phyloP scores from a whole-genome alignment of 768 basidiomycete genomes.

The Agaricus bisporus region DNA sequence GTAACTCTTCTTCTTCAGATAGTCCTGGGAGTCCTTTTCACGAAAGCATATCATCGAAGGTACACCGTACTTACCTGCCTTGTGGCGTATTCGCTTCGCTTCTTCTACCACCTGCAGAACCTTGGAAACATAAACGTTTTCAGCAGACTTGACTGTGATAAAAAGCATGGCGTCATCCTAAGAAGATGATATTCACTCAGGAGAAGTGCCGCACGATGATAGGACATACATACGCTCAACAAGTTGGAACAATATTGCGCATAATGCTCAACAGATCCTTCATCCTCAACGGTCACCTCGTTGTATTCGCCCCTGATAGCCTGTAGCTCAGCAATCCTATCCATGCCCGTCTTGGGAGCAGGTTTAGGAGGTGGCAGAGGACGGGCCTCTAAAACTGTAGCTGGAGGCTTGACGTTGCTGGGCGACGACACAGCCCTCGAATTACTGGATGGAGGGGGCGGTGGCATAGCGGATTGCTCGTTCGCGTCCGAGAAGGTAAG shows the following conservation, averaged over 20 bases:
- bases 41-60: background rate
- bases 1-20: conserved; percentile 52
- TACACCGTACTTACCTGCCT: conserved; percentile 44
- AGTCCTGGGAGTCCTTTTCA: conserved; percentile 23
- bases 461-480: conserved; percentile 40
- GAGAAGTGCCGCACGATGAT: background rate
- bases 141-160: conserved; percentile 62
- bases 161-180: conserved; percentile 82
- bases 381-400: conserved; percentile 19
- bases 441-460: conserved; percentile 6
- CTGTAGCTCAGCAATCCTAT: conserved; percentile 70
- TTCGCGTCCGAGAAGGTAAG: conserved; percentile 73
- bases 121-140: conserved; percentile 62
- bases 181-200: background rate
- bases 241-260: conserved; percentile 60
- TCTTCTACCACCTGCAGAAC: conserved; percentile 78
- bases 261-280: conserved; percentile 61
- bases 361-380: conserved; percentile 55
- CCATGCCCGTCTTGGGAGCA: conserved; percentile 57
- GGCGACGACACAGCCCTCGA: conserved; percentile 7
- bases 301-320: conserved; percentile 63
- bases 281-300: conserved; percentile 64
- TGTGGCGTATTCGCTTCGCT: conserved; percentile 70
- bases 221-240: conserved; percentile 39
- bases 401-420: conserved; percentile 13